Base-by-base conservation (phyloP, 2,329 filamentous ascomycete species). In the Trichoderma cornu-damae region DNA sequence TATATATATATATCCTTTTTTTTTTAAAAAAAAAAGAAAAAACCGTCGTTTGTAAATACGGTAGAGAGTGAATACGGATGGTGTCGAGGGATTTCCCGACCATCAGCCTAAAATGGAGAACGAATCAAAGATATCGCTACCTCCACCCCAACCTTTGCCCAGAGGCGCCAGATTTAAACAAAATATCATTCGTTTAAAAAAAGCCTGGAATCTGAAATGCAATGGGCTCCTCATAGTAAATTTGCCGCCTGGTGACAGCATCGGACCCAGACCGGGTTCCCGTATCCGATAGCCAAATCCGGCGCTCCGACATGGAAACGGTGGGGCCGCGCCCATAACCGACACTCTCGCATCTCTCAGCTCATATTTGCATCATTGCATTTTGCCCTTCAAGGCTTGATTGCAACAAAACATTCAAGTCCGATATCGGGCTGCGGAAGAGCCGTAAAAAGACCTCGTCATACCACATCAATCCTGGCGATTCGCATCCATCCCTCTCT, bases 271-370 rank as follows among this genome's bases (percentile, higher is more conserved):
- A 40, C 34, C 43, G 32, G 50, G 40, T 38, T 55, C 52, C 52
- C 44, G 28, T 40, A 49, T 57, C 53, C 53, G 53, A 57, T 22
- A 5, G 14, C 35, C 12, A 11, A 37, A 18, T 3, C 22, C 53
- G 35, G 44, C 35, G 42, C 44, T 43, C 53, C 53, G 42, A 42
- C 12, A 28, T 22, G 20, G n/a, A 4, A n/a, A 14, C 34, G 30
- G 53, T 35, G 53, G 43, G 43, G 44, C 35, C 44, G 53, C 42
- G 52, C 52, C 55, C 47, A 52, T 58, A 43, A 26, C 49, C 60
- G 48, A 54, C 44, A 35, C 30, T 3, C 22, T 32, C 9, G 20
- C 48, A 20, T 52, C n/a, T 30, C 5, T 3, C 16, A 52, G 2
- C 16, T 3, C 24, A 9, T 32, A 24, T n/a, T 49, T 38, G 38